phyloP scores from a whole-genome alignment of 768 basidiomycete species.

The Trametes cubensis region DNA sequence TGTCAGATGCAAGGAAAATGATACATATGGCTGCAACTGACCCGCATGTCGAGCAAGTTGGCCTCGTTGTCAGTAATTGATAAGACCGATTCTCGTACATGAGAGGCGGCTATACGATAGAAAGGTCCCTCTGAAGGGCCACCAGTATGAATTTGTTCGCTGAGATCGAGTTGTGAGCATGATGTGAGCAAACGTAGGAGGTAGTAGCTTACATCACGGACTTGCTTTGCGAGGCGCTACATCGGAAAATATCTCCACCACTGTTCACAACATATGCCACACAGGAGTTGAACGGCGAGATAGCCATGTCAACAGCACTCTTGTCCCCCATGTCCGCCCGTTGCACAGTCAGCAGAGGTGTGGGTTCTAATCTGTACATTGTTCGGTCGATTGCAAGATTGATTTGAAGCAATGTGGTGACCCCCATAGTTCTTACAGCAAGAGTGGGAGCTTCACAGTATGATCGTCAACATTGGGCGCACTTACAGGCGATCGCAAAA shows the following conservation, averaged over 20 bases:
- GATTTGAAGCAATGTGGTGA: conserved; percentile 12
- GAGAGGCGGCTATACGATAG: conserved; percentile 53
- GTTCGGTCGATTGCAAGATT: conserved; percentile 1
- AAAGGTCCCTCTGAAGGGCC: conserved; percentile 39
- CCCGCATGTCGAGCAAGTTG: conserved; percentile 57
- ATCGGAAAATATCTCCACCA: conserved; percentile 54
- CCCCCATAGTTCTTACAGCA: conserved; percentile 28
- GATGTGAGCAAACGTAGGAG: background rate
- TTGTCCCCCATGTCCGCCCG: conserved; percentile 24
- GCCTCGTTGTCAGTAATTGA: conserved; percentile 50
- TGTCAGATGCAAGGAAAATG: background rate
- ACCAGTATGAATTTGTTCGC: conserved; percentile 8
- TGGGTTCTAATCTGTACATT: background rate
- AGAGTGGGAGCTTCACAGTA: conserved; percentile 12
- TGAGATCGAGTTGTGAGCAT: background rate
- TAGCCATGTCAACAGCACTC: conserved; percentile 24
- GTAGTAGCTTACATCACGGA: conserved; percentile 45
- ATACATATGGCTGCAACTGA: conserved; percentile 36
- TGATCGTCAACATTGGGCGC: background rate
- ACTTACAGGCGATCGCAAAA: no score
- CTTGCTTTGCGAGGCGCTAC: conserved; percentile 39
- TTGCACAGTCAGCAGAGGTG: conserved; percentile 16
- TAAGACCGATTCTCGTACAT: conserved; percentile 42
- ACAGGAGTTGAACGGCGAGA: conserved; percentile 1
- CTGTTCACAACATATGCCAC: conserved; percentile 49